These are phyloP conservation scores for Citrus inodora DNA, from an alignment of 345 rosid species.

Conservation along the genomic window DNA sequence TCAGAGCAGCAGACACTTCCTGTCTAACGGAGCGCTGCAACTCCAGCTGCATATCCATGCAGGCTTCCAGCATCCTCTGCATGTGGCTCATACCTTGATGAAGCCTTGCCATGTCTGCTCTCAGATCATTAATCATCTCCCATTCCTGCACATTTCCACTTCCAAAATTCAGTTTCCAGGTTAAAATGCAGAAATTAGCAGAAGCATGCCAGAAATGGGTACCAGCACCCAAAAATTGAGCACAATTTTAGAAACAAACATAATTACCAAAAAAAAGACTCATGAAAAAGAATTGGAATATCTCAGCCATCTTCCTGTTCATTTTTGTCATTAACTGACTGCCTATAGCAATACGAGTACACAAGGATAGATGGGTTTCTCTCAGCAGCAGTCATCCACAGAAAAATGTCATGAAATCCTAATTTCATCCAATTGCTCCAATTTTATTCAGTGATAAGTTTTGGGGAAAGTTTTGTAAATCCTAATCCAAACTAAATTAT, in stretches of 20 bases:
- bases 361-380: background rate
- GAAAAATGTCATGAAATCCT: background rate
- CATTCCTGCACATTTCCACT: conserved; percentile 60
- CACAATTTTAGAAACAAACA: background rate
- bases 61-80: conserved; percentile 98
- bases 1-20: conserved; percentile 97
- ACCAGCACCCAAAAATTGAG: background rate
- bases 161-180: conserved; percentile 11
- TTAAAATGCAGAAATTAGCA: background rate
- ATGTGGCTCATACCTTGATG: conserved; percentile 99
- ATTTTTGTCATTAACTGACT: background rate
- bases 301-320: background rate
- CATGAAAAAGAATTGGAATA: background rate
- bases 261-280: background rate
- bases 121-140: conserved; percentile 91
- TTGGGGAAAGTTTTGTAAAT: background rate
- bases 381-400: background rate
- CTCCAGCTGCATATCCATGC: conserved; percentile 99
- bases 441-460: background rate
- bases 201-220: background rate
- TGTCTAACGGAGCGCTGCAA: conserved; percentile 97
- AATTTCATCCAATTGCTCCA: background rate
- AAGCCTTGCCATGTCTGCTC: conserved; percentile 89
- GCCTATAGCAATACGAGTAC: background rate
- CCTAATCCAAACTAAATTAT: background rate